Percentiles rank a stretch among this genome's conserved stretches.
phyloP scores from a whole-genome alignment of 2,329 filamentous ascomycete species.

The Aureobasidium sp. region DNA sequence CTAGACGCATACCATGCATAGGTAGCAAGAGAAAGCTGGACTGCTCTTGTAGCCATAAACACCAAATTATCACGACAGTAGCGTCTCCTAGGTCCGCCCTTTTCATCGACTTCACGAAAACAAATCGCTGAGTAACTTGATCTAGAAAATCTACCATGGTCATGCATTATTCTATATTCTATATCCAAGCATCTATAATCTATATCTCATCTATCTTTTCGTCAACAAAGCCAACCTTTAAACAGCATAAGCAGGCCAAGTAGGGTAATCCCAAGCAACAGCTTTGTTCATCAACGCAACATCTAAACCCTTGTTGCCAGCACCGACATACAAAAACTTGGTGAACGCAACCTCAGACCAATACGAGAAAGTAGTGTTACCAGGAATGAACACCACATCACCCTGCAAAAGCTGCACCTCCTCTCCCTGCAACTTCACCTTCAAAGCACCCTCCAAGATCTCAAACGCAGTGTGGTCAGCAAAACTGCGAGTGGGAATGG shows the following conservation, averaged over 20 bases:
- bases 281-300: not conserved
- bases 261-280: slow-evolving; percentile 3
- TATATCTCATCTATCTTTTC: not conserved
- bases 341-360: slow-evolving; percentile 6
- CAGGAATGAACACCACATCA: slow-evolving; percentile 8
- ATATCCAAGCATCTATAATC: too few species aligned
- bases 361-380: not conserved
- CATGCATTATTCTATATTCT: too few species aligned
- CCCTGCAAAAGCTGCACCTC: not conserved
- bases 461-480: slow-evolving; percentile 17
- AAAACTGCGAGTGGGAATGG: slow-evolving; percentile 20
- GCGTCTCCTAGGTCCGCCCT: too few species aligned
- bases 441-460: not conserved
- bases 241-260: slow-evolving; percentile 1
- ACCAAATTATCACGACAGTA: too few species aligned
- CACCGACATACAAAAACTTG: slow-evolving; percentile 10
- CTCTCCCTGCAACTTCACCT: not conserved
- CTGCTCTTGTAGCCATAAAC: too few species aligned
- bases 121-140: too few species aligned
- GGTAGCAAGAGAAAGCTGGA: too few species aligned
- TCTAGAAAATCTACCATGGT: too few species aligned
- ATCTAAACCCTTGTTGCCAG: not conserved
- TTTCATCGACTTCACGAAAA: too few species aligned
- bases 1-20: not conserved
- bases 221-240: not conserved